Conservation (phyloP, 1,284 basidiomycete genomes). For the Cutaneotrichosporon sp. region DNA sequence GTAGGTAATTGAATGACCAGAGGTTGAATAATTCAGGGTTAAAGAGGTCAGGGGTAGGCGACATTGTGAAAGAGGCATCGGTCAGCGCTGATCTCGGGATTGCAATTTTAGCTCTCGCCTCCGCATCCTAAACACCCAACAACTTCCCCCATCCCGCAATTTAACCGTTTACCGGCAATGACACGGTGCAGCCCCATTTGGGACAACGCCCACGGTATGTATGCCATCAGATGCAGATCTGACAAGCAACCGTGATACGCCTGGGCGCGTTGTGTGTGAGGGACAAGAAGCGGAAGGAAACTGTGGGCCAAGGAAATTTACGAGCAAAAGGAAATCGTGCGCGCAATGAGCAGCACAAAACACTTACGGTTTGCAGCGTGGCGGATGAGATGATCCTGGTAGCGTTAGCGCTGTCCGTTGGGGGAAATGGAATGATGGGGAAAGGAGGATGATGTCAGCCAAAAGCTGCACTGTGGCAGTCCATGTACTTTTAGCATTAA, state of each 20-base stretch:
- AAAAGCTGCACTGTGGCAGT: not conserved
- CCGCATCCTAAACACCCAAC: not conserved
- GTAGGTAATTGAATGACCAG: too few relatives aligned
- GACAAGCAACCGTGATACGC: not conserved
- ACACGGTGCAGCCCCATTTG: not conserved
- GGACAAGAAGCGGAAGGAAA: not conserved
- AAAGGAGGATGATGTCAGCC: not conserved
- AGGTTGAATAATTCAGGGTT: too few relatives aligned
- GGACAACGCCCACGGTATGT: not conserved
- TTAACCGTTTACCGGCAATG: not conserved
- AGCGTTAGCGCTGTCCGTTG: conserved; percentile 3
- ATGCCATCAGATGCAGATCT: not conserved
- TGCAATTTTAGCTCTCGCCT: too few relatives aligned
- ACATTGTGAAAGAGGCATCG: not conserved
- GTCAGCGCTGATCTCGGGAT: too few relatives aligned
- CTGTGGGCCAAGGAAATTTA: not conserved
- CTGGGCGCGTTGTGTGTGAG: not conserved
- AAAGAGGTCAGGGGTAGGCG: too few relatives aligned
- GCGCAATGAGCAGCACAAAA: not conserved
- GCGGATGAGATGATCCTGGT: conserved; percentile 43
- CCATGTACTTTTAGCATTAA: not conserved
- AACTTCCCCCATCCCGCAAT: not conserved
- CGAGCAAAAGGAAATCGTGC: not conserved
- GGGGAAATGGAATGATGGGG: not conserved
- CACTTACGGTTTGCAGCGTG: conserved; percentile 47